Conservation (phyloP, 225 moss, liverwort and hornwort genomes). For the Sphagnum tenellum region DNA sequence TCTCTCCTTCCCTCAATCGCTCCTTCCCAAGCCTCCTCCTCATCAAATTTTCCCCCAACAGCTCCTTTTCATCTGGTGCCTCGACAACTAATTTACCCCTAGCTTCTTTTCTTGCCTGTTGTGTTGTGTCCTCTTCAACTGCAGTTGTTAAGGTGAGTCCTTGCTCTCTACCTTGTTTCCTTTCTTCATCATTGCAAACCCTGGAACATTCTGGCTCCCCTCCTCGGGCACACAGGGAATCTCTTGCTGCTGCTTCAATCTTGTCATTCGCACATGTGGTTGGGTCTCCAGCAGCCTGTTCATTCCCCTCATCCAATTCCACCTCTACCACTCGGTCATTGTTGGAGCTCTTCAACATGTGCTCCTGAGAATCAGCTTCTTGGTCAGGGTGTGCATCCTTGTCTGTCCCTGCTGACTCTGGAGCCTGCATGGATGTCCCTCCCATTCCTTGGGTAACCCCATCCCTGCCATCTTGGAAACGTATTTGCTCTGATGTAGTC, state of each 20-base stretch:
- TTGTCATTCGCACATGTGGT: slow-evolving; percentile 16
- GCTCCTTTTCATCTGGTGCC: slow-evolving; percentile 4
- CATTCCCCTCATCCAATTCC: slow-evolving; percentile 13
- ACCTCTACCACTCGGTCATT: slow-evolving; percentile 10
- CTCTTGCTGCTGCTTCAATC: slow-evolving; percentile 13
- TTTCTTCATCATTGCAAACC: slow-evolving; percentile 28
- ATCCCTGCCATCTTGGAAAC: slow-evolving; percentile 8
- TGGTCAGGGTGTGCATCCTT: slow-evolving; percentile 9
- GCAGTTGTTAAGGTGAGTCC: slow-evolving; percentile 13
- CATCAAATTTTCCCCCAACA: slow-evolving; percentile 30
- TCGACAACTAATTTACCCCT: slow-evolving; percentile 21
- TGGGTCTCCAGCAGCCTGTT: not conserved
- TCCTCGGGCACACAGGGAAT: slow-evolving; percentile 8
- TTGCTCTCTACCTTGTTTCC: slow-evolving; percentile 13
- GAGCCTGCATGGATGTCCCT: slow-evolving; percentile 8
- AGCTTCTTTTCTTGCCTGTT: slow-evolving; percentile 31
- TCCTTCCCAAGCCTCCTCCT: slow-evolving; percentile 54
- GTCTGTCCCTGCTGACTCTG: slow-evolving; percentile 2
- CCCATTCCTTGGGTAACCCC: slow-evolving; percentile 14
- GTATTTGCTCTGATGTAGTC: slow-evolving; percentile 15
- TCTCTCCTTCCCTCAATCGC: slow-evolving; percentile 48
- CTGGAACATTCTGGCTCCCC: slow-evolving; percentile 4
- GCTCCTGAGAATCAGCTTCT: slow-evolving; percentile 1
- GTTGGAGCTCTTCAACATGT: slow-evolving; percentile 16
- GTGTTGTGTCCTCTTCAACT: slow-evolving; percentile 28